phyloP scores from a whole-genome alignment of 2,329 filamentous ascomycete genomes.

The Microthyrium microscopicum region DNA sequence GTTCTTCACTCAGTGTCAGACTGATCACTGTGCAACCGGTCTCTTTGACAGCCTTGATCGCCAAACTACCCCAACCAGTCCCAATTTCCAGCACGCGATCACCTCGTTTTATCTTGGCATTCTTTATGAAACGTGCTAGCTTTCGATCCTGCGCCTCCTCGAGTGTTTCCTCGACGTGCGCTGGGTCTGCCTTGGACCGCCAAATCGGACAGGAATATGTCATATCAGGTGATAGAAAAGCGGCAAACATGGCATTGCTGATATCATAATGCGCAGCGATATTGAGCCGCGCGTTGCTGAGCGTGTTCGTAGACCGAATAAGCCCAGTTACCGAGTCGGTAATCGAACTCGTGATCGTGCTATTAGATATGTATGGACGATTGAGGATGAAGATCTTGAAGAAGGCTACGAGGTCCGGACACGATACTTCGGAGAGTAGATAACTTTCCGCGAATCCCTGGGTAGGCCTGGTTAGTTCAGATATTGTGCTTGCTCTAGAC shows the following conservation, averaged over 20 bases:
- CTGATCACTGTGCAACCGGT: slow-evolving; percentile 55
- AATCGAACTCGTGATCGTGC: slow-evolving; percentile 43
- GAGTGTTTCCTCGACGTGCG: slow-evolving; percentile 36
- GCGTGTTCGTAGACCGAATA: slow-evolving; percentile 28
- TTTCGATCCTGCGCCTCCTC: slow-evolving; percentile 53
- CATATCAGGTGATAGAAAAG: slow-evolving; percentile 60
- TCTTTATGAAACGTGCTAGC: slow-evolving; percentile 47
- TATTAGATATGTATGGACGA: slow-evolving; percentile 45
- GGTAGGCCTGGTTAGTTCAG: not conserved
- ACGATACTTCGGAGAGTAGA: slow-evolving; percentile 56
- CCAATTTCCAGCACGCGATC: slow-evolving; percentile 63
- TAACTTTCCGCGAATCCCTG: slow-evolving; percentile 54
- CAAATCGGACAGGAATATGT: slow-evolving; percentile 59
- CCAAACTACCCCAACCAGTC: slow-evolving; percentile 60
- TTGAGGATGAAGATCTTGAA: slow-evolving; percentile 63
- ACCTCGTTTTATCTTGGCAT: slow-evolving; percentile 42
- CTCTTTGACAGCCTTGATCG: slow-evolving; percentile 48
- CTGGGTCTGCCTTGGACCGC: slow-evolving; percentile 28
- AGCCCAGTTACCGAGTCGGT: slow-evolving; percentile 41
- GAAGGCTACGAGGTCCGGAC: slow-evolving; percentile 48
- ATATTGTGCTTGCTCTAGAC: not conserved
- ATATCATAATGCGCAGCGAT: slow-evolving; percentile 61
- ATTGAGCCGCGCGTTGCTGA: slow-evolving; percentile 40
- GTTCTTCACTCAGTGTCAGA: slow-evolving; percentile 51
- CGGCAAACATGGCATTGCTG: slow-evolving; percentile 59